A percentile compares a stretch with the other conserved stretches of the same genome.
Evolutionary conservation across 768 basidiomycete genomes (phyloP).

Genomic region (Lactifluus subvellereus): DNA sequence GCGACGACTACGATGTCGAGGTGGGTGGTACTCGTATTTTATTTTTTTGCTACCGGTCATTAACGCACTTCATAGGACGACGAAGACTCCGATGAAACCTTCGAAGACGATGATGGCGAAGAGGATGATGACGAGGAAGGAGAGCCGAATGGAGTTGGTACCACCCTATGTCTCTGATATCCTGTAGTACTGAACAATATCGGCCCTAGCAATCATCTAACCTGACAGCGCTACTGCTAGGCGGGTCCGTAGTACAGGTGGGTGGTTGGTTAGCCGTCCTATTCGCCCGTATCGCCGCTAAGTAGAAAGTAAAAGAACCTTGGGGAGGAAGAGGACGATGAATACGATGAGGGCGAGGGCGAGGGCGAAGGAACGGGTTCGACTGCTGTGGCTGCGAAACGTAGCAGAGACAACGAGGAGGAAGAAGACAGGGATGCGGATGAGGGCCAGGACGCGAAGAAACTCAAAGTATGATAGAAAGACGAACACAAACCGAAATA

Average conservation of each 20-base stretch:
- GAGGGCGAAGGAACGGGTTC: neutral
- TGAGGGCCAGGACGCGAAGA: constrained; percentile 12
- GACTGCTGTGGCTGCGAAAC: constrained; percentile 5
- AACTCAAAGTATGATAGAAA: constrained; percentile 10
- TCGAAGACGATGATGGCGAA: neutral
- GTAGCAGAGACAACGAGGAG: constrained; percentile 2
- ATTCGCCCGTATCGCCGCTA: neutral
- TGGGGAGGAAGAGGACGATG: neutral
- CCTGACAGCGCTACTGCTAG: constrained; percentile 15
- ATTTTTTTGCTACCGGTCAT: neutral
- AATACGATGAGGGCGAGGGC: neutral
- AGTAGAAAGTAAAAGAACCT: neutral
- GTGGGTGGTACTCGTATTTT: neutral
- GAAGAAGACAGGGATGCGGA: neutral
- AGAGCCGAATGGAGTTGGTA: constrained; percentile 15
- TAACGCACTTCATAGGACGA: constrained; percentile 4
- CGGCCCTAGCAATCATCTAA: neutral
- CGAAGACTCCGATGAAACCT: neutral
- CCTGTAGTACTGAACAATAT: neutral
- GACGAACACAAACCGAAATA: neutral
- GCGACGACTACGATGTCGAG: constrained; percentile 17
- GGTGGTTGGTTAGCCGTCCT: neutral
- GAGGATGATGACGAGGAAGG: constrained; percentile 4
- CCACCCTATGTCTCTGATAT: neutral
- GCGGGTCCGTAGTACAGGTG: neutral